Evolutionary conservation across 2,329 filamentous ascomycete species (phyloP).

Genomic region (Dactylellina parvicollis): DNA sequence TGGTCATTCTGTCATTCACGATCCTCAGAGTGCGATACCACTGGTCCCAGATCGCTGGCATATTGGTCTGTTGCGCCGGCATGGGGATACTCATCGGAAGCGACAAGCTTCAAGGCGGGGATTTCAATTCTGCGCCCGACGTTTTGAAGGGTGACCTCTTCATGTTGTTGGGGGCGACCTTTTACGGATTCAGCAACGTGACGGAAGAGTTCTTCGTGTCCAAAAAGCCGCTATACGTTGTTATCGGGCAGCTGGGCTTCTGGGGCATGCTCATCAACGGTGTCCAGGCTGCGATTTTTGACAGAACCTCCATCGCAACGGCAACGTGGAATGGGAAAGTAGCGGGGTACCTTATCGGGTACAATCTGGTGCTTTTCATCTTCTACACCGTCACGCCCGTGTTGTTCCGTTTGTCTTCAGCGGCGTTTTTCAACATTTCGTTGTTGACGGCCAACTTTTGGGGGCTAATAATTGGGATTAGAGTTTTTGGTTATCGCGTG

Average conservation of each 20-base stretch:
- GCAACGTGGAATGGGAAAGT: slow-evolving; percentile 74
- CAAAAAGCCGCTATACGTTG: slow-evolving; percentile 80
- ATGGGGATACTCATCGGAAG: slow-evolving; percentile 63
- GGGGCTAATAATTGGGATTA: slow-evolving; percentile 90
- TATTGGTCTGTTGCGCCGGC: slow-evolving; percentile 88
- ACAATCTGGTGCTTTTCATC: slow-evolving; percentile 80
- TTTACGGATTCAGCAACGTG: slow-evolving; percentile 90
- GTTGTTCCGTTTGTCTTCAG: slow-evolving; percentile 86
- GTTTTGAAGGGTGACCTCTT: slow-evolving; percentile 92
- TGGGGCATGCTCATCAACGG: slow-evolving; percentile 93
- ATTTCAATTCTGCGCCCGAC: slow-evolving; percentile 71
- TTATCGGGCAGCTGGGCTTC: slow-evolving; percentile 83
- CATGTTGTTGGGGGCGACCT: slow-evolving; percentile 84
- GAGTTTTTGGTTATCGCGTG: slow-evolving; percentile 80
- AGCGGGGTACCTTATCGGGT: slow-evolving; percentile 86
- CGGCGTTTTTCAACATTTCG: slow-evolving; percentile 96
- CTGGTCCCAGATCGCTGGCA: slow-evolving; percentile 82
- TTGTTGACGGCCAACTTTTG: slow-evolving; percentile 95
- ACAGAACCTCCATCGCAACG: slow-evolving; percentile 75
- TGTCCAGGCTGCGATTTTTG: slow-evolving; percentile 88
- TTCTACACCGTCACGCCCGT: slow-evolving; percentile 91
- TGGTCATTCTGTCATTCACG: slow-evolving; percentile 83
- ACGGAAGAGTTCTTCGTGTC: slow-evolving; percentile 94
- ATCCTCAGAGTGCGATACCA: slow-evolving; percentile 91
- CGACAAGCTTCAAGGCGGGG: slow-evolving; percentile 57